Evolutionary conservation across 2,329 filamentous ascomycete genomes (phyloP), one percentile per base, ranked within the genome.

Genomic region (Bretziella fagacearum): DNA sequence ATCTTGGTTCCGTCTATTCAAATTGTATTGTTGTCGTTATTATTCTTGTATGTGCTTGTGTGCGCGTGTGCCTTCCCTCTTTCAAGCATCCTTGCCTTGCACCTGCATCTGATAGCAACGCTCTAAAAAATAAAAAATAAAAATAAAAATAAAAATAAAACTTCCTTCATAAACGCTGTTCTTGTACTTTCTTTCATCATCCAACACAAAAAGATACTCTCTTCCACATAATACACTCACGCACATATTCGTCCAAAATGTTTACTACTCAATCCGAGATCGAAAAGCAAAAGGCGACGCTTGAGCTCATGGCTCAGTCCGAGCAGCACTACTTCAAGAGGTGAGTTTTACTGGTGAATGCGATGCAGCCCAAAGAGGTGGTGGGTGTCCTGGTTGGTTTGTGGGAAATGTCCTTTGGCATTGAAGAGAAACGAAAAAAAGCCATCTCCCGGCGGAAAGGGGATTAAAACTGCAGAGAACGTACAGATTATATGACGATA

Each of bases 251-350:
- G 13, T 25, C 45, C 46, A 23, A 54, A 48, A 48, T 30, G 47
- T 30, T 53, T 32, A 71, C 72, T 68, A 62, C 59, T 55, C 63
- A 67, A 52, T 75, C 73, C 70, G 73, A 76, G 37, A 65, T 77
- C 51, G 73, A 74, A 59, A 61, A 65, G 54, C 74, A 73, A 42
- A 74, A 79, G 66, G 62, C 71, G 60, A 68, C 69, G 64, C 71
- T 83, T 64, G 77, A 79, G 61, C 63, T 68, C 56, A 79, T 94
- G 74, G 81, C 84, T 62, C 87, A 94, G 68, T 91, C 87, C 54
- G 91, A 98, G 72, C 86, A 93, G 65, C 91, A 96, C 66, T 98
- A 96, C 72, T 96, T 96, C 71, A 96, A 95, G 69, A 94, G 86
- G 87, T 93, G 51, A 53, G 57, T 62, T 51, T 36, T 29, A 5